phyloP scores from a whole-genome alignment of 306 rosid genomes.

The Fagus crenata region DNA sequence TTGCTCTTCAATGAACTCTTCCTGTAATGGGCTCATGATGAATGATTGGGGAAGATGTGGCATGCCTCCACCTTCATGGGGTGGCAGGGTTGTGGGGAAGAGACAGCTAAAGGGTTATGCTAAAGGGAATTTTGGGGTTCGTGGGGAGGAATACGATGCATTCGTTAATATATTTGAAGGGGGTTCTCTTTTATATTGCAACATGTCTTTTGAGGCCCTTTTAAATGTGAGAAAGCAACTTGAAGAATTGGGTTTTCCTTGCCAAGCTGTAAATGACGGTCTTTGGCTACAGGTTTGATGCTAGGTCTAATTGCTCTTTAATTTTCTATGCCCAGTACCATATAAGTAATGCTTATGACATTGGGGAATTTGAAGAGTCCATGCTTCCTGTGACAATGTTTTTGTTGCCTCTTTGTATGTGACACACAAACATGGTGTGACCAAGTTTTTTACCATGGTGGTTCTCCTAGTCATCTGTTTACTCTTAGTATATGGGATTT shows the following conservation, averaged over 20 bases:
- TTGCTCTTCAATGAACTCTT: conserved; percentile 62
- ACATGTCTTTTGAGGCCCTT: conserved; percentile 96
- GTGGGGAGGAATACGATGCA: conserved; percentile 75
- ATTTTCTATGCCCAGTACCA: background rate
- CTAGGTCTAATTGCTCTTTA: conserved; percentile 12
- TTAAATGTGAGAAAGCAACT: conserved; percentile 86
- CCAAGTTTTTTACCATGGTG: conserved; percentile 3
- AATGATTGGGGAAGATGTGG: conserved; percentile 87
- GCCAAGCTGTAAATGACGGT: conserved; percentile 97
- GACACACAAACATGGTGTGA: background rate
- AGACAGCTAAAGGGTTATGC: conserved; percentile 69
- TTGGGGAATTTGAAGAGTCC: background rate
- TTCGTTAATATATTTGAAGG: conserved; percentile 92
- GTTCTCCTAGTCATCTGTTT: conserved; percentile 1
- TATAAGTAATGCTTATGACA: background rate
- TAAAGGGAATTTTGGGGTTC: conserved; percentile 55
- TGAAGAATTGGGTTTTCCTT: conserved; percentile 89
- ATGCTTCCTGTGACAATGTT: background rate
- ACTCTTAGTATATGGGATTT: background rate
- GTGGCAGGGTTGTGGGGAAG: conserved; percentile 77
- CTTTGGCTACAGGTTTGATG: conserved; percentile 92
- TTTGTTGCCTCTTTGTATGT: background rate
- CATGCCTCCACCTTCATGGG: conserved; percentile 75
- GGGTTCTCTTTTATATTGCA: conserved; percentile 85
- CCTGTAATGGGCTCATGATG: conserved; percentile 56